phyloP scores from a whole-genome alignment of 1,284 basidiomycete genomes.

The Ustilago shanxiensis region DNA sequence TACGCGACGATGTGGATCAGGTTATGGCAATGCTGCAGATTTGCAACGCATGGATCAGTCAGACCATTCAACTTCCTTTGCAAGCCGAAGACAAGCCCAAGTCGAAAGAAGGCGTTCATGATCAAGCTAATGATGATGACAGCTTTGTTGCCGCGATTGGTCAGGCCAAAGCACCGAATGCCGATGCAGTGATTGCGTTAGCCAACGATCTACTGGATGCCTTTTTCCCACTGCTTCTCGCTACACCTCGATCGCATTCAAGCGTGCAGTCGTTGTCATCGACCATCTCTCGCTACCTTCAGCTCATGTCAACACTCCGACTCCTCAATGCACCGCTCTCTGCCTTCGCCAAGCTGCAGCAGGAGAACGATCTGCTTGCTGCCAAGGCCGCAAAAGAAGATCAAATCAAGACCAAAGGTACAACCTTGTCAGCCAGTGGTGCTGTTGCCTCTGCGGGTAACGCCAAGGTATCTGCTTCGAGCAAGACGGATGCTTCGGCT shows the following conservation, averaged over 20 bases:
- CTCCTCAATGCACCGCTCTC: conserved; percentile 50
- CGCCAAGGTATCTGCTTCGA: conserved; percentile 26
- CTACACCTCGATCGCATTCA: conserved; percentile 36
- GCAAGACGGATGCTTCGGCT: conserved; percentile 30
- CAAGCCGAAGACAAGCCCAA: conserved; percentile 9
- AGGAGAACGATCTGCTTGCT: conserved; percentile 31
- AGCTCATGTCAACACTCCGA: conserved; percentile 30
- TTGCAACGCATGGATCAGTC: conserved; percentile 45
- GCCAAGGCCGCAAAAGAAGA: conserved; percentile 5
- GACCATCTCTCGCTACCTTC: conserved; percentile 41
- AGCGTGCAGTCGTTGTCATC: conserved; percentile 38
- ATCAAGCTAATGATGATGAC: background rate
- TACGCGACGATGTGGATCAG: conserved; percentile 37
- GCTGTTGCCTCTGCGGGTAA: conserved; percentile 45
- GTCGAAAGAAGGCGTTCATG: background rate
- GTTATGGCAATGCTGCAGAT: conserved; percentile 46
- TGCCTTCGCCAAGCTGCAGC: conserved; percentile 51
- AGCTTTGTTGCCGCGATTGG: conserved; percentile 12
- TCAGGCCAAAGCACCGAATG: conserved; percentile 20
- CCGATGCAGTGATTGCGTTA: conserved; percentile 34
- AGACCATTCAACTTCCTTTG: conserved; percentile 29
- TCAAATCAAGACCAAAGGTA: conserved; percentile 4
- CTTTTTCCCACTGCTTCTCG: conserved; percentile 51
- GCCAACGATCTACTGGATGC: conserved; percentile 54
- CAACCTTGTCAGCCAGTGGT: conserved; percentile 31